These are phyloP conservation scores for Aspergillus sp. DNA, from an alignment of 2,329 filamentous ascomycete genomes.

Conservation along the genomic window DNA sequence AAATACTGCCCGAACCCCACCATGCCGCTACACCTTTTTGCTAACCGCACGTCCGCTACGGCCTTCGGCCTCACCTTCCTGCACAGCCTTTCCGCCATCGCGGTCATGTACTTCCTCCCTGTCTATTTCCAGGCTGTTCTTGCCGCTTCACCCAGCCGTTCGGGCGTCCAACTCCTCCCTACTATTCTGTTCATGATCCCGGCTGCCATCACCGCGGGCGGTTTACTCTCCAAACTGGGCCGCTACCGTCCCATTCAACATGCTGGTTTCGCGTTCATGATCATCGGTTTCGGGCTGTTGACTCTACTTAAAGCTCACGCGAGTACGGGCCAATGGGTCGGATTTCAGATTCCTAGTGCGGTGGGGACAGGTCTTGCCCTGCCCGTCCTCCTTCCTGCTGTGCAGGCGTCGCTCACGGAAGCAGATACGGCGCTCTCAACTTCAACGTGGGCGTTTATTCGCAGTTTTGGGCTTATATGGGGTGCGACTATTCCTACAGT, in stretches of 20 bases:
- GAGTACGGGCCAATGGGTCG: conserved; percentile 26
- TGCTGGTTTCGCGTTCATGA: conserved; percentile 28
- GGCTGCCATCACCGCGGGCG: conserved; percentile 30
- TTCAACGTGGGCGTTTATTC: conserved; percentile 32
- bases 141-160: conserved; percentile 31
- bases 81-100: conserved; percentile 11
- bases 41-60: conserved; percentile 37
- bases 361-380: conserved; percentile 30
- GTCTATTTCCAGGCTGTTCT: conserved; percentile 50
- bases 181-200: conserved; percentile 25
- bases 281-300: conserved; percentile 30
- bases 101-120: conserved; percentile 39
- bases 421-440: conserved; percentile 30
- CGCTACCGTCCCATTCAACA: conserved; percentile 34
- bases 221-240: conserved; percentile 34
- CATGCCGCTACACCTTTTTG: conserved; percentile 49
- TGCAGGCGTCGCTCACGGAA: conserved; percentile 32
- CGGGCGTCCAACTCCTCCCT: conserved; percentile 34
- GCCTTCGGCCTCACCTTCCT: conserved; percentile 13
- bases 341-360: conserved; percentile 30
- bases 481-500: conserved; percentile 32
- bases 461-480: conserved; percentile 35
- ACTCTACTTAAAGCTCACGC: conserved; percentile 27
- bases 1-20: conserved; percentile 29
- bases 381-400: conserved; percentile 28